Base-by-base conservation (phyloP, 768 basidiomycete species). In the Lactarius indigo region DNA sequence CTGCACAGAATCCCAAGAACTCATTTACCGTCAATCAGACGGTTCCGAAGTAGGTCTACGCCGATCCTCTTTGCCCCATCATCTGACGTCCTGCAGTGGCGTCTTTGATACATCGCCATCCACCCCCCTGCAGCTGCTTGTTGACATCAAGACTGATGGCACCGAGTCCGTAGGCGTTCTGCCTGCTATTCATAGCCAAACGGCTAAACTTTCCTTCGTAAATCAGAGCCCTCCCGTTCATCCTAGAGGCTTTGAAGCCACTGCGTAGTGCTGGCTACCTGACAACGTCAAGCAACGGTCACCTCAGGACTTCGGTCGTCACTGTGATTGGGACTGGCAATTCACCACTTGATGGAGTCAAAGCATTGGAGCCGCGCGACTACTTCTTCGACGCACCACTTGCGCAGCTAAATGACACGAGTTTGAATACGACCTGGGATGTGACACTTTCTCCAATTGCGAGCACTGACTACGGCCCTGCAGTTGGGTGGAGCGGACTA, bases 121-220 rank as follows among this genome's bases (percentile, higher is more conserved):
- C 30, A 78, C 72, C 8, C 68, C 83, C 7, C 73, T 85, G 41
- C 83, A 85, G 56, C 73, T 84, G n/a, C 72, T 84, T 13, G 75
- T 84, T 8, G 83, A 84, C 64, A 79, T 85, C 72, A 85, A 84
- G 72, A 83, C 82, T 1, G 80, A 84, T 66, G 83, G 83, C 0
- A 65, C 70, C n/a, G 71, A 75, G 83, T 83, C 71, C 62, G 80
- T 37, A 35, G n/a, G 33, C n/a, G 18, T 57, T 35, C 20, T 59
- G 35, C 61, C 62, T 61, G 7, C 20, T 26, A 73, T n/a, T 68
- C 23, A 10, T 26, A 10, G 35, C 26, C n/a, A 9, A 57, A 30
- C n/a, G 20, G 31, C 13, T 18, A 35, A 28, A 56, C 1, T 39
- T 10, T 26, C 26, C 15, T 26, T 6, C 26, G 13, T 26, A 52